Evolutionary conservation across 2,329 filamentous ascomycete genomes (phyloP), one percentile per base, ranked within the genome.

Genomic region (Ophiostoma himal-ulmi): DNA sequence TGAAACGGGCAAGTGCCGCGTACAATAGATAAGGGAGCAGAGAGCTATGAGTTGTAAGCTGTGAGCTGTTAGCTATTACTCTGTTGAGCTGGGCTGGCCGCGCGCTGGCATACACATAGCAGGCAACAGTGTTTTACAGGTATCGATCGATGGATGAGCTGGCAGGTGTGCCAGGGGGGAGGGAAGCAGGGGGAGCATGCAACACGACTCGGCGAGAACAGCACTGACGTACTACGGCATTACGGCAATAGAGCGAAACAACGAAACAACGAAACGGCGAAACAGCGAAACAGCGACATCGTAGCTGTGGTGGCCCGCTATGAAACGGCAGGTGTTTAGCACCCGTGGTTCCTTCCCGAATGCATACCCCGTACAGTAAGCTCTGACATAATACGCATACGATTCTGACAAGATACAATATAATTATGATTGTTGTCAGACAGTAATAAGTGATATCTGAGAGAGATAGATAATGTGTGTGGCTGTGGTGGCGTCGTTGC

Each of bases 41-140:
- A 30, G 30, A 30, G 3, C 30, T 30, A 3, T 30, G 30, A 30
- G 30, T 3, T 11, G 37, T 11, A 10, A 13, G 37, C 2, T 39
- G 37, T 13, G 1, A 0, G 11, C 37, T 10, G n/a, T 8, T 7
- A 26, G 52, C 44, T 48, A 8, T 5, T n/a, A 8, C 20, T n/a
- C 17, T 10, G 41, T 44, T 20, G 22, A 30, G 17, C 54, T 60
- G 22, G 34, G 54, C 54, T 60, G 54, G 54, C 22, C 10, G 10
- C 48, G 13, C n/a, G 48, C 20, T 54, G 52, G n/a, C 52, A 11
- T 26, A 8, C 44, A 20, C 52, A 57, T 57, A 57, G 52, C 57
- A 62, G 57, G 57, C 57, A 62, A 22, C 57, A 62, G 57, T 62
- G 26, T 62, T 62, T 34, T 62, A 36, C 26, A 26, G 11, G 57